phyloP scores from a whole-genome alignment of 768 basidiomycete species.

The Coprinellus micaceus region DNA sequence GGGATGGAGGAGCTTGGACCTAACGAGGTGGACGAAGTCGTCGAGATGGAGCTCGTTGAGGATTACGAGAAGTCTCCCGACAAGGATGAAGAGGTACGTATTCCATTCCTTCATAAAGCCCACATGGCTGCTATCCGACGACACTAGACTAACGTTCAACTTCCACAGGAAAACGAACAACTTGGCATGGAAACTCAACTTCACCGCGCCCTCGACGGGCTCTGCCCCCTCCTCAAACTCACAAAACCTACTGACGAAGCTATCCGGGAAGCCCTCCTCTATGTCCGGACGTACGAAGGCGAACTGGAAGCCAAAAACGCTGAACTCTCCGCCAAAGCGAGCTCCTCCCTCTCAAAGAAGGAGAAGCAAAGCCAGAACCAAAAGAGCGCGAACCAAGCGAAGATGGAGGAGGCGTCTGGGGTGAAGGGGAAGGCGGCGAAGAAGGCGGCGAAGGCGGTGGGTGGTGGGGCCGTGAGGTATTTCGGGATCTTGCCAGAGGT shows the following conservation, averaged over 20 bases:
- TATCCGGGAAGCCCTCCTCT: conserved; percentile 55
- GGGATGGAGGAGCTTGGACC: conserved; percentile 54
- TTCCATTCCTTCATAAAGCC: no score
- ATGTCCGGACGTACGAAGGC: conserved; percentile 31
- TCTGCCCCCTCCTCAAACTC: conserved; percentile 28
- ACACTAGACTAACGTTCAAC: no score
- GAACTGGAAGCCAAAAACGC: not conserved
- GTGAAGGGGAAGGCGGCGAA: conserved; percentile 7
- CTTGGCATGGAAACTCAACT: conserved; percentile 46
- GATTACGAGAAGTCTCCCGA: not conserved
- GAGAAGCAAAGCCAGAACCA: no score
- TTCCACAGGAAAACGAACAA: not conserved
- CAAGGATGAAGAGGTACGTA: no score
- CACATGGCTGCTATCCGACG: no score
- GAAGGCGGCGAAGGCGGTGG: conserved; percentile 25
- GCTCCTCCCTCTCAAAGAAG: no score
- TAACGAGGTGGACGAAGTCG: conserved; percentile 58
- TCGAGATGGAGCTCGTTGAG: conserved; percentile 57
- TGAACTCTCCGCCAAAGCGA: not conserved
- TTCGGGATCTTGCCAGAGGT: conserved; percentile 77
- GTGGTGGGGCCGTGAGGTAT: conserved; percentile 56
- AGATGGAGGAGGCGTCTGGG: conserved; percentile 15
- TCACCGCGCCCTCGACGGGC: conserved; percentile 52
- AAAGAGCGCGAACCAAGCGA: conserved; percentile 24
- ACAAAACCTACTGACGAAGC: conserved; percentile 49